Percentiles rank a stretch among this genome's conserved stretches.
phyloP scores from a whole-genome alignment of 2,329 filamentous ascomycete species.

The Nothopassalora personata region DNA sequence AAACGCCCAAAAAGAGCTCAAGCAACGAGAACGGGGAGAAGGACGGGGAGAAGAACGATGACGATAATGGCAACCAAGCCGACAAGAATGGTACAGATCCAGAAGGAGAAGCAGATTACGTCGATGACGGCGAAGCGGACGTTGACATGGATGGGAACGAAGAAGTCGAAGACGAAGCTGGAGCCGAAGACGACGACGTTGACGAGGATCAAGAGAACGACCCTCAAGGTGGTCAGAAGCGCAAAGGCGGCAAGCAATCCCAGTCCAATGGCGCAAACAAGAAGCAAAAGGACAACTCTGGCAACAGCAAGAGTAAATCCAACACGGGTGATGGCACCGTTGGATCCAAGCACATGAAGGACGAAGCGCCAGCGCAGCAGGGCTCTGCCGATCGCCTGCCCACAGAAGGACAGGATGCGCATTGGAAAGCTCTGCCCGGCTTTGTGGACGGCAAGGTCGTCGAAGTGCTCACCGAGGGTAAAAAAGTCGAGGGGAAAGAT shows the following conservation, averaged over 20 bases:
- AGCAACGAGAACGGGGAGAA: slow-evolving; percentile 17
- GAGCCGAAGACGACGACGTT: slow-evolving; percentile 21
- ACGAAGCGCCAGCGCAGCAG: slow-evolving; percentile 27
- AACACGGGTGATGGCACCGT: slow-evolving; percentile 19
- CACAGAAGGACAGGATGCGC: slow-evolving; percentile 38
- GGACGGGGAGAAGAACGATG: slow-evolving; percentile 25
- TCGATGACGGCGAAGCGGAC: slow-evolving; percentile 30
- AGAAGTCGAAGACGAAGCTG: slow-evolving; percentile 9
- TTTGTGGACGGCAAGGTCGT: slow-evolving; percentile 40
- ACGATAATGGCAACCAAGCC: slow-evolving; percentile 21
- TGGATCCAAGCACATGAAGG: slow-evolving; percentile 30
- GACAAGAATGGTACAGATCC: neutral
- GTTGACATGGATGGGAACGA: slow-evolving; percentile 21
- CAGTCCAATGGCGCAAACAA: slow-evolving; percentile 23
- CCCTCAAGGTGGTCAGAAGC: slow-evolving; percentile 18
- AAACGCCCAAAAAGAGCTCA: slow-evolving; percentile 19
- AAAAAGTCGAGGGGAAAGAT: slow-evolving; percentile 39
- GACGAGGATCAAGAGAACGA: slow-evolving; percentile 29
- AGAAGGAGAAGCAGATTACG: slow-evolving; percentile 18
- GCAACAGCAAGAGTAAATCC: slow-evolving; percentile 15
- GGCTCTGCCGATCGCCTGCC: slow-evolving; percentile 36
- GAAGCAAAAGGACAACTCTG: slow-evolving; percentile 33
- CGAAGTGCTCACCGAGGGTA: slow-evolving; percentile 38
- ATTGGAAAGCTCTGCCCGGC: slow-evolving; percentile 39
- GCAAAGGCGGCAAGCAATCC: slow-evolving; percentile 10